Evolutionary conservation across 1,284 basidiomycete genomes (phyloP), one percentile per base, ranked within the genome.

Genomic region (Takashimella tepidaria): DNA sequence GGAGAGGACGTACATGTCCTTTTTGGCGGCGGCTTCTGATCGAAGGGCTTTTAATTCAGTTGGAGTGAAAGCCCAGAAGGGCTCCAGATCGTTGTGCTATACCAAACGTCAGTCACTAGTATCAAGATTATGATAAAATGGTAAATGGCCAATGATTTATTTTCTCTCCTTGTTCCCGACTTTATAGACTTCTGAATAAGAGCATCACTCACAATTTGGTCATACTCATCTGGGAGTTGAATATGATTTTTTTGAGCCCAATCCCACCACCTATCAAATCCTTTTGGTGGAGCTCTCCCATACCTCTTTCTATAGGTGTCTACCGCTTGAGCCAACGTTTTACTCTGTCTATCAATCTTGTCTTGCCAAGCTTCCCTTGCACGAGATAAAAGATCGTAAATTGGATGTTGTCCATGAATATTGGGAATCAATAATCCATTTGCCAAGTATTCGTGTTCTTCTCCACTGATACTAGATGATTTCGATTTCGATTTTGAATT

Each of bases 281-380:
- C 72, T 45, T 66, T 67, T 1, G 77, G 77, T 11, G 76, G 75
- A 3, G 64, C 41, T 19, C 69, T 62, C 20, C 60, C 59, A 54
- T 79, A 77, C 27, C 77, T 62, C 43, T 70, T 56, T 48, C 68
- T 60, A 59, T 79, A 79, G 58, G 75, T 74, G 50, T 67, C 60
- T 3, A 76, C 74, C 4, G 77, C 77, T 51, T 77, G 63, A 0
- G 47, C 51, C 10, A 80, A 58, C 3, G 75, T 78, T 47, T 53
- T 64, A 52, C 76, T 78, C 56, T 76, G 70, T 46, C 57, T 61
- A 4, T 53, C 62, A 19, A 75, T 20, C 60, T 78, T 78, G 1
- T 58, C 57, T 21, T 73, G 61, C 77, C 78, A 79, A 4, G 55
- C 51, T n/a, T 59, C 46, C 47, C 73, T 65, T 0, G 70, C 72